These are phyloP conservation scores for Aspergillus uvarum DNA, from an alignment of 2,329 filamentous ascomycete species.

Conservation along the genomic window DNA sequence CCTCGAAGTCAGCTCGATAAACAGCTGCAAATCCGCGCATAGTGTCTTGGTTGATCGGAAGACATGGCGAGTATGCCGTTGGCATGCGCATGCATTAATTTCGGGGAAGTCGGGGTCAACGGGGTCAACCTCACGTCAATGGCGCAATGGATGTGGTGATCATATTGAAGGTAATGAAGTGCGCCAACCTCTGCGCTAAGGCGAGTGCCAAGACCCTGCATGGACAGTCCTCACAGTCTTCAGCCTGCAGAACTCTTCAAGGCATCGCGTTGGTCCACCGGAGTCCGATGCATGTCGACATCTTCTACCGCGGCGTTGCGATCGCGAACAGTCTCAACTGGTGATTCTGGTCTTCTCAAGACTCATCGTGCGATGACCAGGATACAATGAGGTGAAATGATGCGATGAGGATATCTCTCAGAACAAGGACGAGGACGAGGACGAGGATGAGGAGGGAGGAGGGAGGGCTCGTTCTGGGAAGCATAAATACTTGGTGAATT, in stretches of 20 bases:
- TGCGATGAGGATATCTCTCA: not conserved
- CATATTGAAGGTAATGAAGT: not conserved
- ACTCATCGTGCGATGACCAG: not conserved
- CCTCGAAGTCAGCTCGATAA: no score
- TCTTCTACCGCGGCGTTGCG: not conserved
- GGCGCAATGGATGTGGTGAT: not conserved
- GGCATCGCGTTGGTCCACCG: not conserved
- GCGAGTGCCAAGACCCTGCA: no score
- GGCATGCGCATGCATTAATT: not conserved
- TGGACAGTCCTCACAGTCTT: not conserved
- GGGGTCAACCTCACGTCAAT: not conserved
- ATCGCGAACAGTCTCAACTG: not conserved
- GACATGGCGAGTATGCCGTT: not conserved
- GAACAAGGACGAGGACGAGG: no score
- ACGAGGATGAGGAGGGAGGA: not conserved
- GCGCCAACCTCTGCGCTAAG: not conserved
- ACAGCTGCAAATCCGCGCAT: no score
- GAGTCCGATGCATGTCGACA: constrained; percentile 8
- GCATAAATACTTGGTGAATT: not conserved
- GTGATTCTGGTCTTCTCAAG: no score
- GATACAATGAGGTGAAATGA: constrained; percentile 3
- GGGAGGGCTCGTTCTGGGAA: no score
- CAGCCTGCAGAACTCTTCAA: not conserved
- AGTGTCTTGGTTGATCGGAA: no score
- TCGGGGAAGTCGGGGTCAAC: not conserved